phyloP scores from a whole-genome alignment of 352 stramenopile genomes.

The Phytophthora sp. region DNA sequence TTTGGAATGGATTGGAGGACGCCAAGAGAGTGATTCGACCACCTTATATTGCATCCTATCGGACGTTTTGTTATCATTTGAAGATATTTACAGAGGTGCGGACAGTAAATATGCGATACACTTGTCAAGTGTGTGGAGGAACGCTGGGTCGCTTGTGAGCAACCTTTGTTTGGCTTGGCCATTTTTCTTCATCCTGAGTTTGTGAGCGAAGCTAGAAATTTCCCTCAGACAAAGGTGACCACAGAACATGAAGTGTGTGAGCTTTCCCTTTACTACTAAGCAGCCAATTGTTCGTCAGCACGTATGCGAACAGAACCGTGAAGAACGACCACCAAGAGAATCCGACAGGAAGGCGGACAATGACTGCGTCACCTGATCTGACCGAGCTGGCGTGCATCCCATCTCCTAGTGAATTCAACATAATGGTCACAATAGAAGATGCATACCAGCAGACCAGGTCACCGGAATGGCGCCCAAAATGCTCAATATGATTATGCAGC shows the following conservation, averaged over 20 bases:
- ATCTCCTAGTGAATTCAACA: background rate
- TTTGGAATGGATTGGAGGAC: background rate
- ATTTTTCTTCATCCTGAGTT: no score
- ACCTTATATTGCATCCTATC: background rate
- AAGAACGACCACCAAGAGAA: background rate
- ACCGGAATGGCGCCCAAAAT: background rate
- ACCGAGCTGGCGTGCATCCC: background rate
- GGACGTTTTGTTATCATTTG: background rate
- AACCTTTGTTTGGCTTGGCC: background rate
- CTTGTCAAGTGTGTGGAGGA: background rate
- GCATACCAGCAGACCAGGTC: background rate
- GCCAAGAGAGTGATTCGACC: background rate
- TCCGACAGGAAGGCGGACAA: background rate
- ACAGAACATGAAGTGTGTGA: background rate
- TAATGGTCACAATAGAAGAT: background rate
- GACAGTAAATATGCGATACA: background rate
- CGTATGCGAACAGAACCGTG: background rate
- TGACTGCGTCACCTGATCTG: background rate
- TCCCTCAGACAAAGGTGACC: no score
- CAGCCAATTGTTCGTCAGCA: conserved; percentile 7
- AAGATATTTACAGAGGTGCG: background rate
- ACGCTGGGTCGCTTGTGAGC: background rate
- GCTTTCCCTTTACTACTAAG: background rate
- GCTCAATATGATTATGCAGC: no score
- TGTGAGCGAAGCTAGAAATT: no score